phyloP scores from a whole-genome alignment of 805 yeast genomes.

The Clavispora phyllophila region DNA sequence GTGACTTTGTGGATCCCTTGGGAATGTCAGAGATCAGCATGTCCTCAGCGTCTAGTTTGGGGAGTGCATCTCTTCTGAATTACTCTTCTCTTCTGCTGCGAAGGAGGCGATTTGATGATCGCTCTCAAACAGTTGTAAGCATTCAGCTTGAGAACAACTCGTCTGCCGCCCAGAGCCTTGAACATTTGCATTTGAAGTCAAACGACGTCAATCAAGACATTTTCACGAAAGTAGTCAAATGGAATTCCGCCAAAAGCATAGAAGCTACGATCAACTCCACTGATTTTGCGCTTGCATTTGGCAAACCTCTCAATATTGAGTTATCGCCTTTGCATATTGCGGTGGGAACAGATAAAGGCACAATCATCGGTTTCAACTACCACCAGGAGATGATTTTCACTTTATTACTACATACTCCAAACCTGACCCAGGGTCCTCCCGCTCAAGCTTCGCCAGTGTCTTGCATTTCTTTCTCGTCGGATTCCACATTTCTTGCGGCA shows the following conservation, averaged over 20 bases:
- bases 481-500: constrained; percentile 63
- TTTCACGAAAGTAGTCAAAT: constrained; percentile 14
- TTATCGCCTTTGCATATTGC: constrained; percentile 39
- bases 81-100: not conserved
- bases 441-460: constrained; percentile 32
- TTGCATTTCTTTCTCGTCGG: constrained; percentile 55
- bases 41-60: not conserved
- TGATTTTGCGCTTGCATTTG: constrained; percentile 20
- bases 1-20: not conserved
- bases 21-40: not conserved
- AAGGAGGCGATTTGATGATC: constrained; percentile 30
- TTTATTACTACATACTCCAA: constrained; percentile 14
- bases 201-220: not conserved
- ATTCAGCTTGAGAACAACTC: constrained; percentile 2
- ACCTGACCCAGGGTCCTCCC: not conserved
- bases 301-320: constrained; percentile 18
- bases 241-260: constrained; percentile 23
- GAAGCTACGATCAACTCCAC: constrained; percentile 17
- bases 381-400: constrained; percentile 52
- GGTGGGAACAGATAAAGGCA: constrained; percentile 69
- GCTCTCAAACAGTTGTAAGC: constrained; percentile 30
- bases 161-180: not conserved
- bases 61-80: constrained; percentile 10
- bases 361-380: constrained; percentile 61
- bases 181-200: not conserved